These are phyloP conservation scores for Bjerkandera adusta DNA, from an alignment of 1,284 basidiomycete species.

Conservation along the genomic window DNA sequence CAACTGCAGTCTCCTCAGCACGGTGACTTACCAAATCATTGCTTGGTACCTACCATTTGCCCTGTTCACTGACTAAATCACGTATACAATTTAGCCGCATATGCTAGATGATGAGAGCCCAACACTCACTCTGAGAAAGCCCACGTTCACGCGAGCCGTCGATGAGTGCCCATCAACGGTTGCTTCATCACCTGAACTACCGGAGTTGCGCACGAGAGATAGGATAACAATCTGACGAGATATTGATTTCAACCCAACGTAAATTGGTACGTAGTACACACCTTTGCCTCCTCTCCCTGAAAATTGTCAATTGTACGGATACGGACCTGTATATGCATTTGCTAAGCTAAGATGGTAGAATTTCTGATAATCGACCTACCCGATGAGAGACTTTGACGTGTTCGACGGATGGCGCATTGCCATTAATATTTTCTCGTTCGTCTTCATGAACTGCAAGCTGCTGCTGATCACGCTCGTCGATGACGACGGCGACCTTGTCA, in stretches of 20 bases:
- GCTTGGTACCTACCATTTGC: not conserved
- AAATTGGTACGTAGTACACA: not conserved
- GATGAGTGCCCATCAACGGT: conserved; percentile 26
- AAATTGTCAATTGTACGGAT: conserved; percentile 77
- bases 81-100: no score
- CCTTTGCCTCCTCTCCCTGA: conserved; percentile 66
- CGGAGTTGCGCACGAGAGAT: conserved; percentile 69
- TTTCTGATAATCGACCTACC: conserved; percentile 27
- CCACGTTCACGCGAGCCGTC: conserved; percentile 49
- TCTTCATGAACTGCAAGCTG: conserved; percentile 46
- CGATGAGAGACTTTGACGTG: conserved; percentile 38
- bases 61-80: conserved; percentile 48
- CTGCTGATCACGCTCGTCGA: conserved; percentile 69
- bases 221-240: conserved; percentile 56
- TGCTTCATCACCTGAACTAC: conserved; percentile 32
- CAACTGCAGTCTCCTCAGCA: conserved; percentile 39
- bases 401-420: conserved; percentile 21
- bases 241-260: not conserved
- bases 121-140: conserved; percentile 55
- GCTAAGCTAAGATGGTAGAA: not conserved
- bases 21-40: not conserved
- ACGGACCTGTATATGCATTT: conserved; percentile 42
- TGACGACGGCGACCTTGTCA: conserved; percentile 52
- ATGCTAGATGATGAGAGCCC: no score
- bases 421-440: conserved; percentile 32